Base-by-base conservation (phyloP, 1,139 yeast species). In the Hansenula sp. region DNA sequence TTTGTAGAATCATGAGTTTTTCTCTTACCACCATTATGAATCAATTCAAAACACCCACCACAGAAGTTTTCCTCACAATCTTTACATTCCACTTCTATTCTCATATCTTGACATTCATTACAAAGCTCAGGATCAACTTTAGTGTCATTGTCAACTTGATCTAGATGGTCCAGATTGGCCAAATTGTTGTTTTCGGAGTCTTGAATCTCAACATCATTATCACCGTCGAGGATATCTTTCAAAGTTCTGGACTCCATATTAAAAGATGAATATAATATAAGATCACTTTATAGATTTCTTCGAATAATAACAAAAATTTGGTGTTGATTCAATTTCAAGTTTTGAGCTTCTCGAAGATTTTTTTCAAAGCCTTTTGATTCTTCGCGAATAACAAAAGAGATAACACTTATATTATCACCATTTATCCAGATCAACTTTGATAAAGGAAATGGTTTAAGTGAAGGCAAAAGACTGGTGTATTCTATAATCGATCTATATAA, bases 71-170 rank as follows among this genome's bases (percentile, higher is more conserved):
- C 90, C 29, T 72, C 74, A 59, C 90, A 82, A 38, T 68, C 68
- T 29, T 61, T 54, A 57, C 90, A 82, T 26, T 64, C 58, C 11
- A 78, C 60, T 48, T 79, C 85, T 6, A 75, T 65, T 21, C 83
- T 80, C 77, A 79, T 84, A 54, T 82, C 86, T 27, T 75, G 75
- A 57, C 90, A 82, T 50, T 82, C 89, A 13, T 77, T 67, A 59
- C 90, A 82, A 32, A 72, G 60, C 4, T 62, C 58, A 19, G 22
- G n/a, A 13, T 65, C 61, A 43, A 66, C 66, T n/a, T 52, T 53
- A 2, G 47, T 48, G 2, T 47, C 54, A 6, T 40, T 56, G 4
- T 44, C 48, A 27, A 41, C 45, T 7, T 44, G 52, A 9, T 44
- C 49, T 13, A 48, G 45, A 25, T 54, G 56, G 27, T 47, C 47